phyloP scores from a whole-genome alignment of 805 yeast species.

The Saccharomycopsis oosterbeekiorum region DNA sequence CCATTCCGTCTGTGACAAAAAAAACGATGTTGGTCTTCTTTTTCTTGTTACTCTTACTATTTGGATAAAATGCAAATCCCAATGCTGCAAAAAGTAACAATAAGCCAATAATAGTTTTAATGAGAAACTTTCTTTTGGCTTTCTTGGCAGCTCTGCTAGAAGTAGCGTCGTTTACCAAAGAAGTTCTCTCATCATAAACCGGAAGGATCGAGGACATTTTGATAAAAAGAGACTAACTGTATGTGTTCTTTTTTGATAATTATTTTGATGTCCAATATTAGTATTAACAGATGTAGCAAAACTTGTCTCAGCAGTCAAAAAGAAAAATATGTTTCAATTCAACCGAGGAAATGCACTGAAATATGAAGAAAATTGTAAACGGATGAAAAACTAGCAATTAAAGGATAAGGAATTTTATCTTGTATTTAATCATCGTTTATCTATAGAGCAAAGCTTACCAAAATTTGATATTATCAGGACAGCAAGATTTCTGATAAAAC shows the following conservation, averaged over 20 bases:
- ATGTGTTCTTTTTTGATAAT: neutral
- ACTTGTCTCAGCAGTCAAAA: too few species aligned
- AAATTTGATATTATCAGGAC: neutral
- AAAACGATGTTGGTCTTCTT: slow-evolving; percentile 67
- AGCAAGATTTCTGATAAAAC: too few species aligned
- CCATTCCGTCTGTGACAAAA: slow-evolving; percentile 94
- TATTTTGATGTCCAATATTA: neutral
- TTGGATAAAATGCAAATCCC: slow-evolving; percentile 23
- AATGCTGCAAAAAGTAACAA: neutral
- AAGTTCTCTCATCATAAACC: neutral
- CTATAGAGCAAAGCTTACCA: neutral
- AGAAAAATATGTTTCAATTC: too few species aligned
- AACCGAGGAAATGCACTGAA: too few species aligned
- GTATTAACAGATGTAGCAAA: too few species aligned
- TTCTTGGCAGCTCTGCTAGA: neutral
- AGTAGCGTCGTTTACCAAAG: neutral
- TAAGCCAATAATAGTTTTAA: neutral
- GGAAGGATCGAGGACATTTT: neutral
- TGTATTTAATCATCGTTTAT: neutral
- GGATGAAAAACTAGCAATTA: neutral
- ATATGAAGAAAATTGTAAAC: too few species aligned
- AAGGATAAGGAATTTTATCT: neutral
- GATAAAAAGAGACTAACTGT: neutral
- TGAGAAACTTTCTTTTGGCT: neutral
- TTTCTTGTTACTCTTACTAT: slow-evolving; percentile 59